These are phyloP conservation scores for Cynara cardunculus DNA, from an alignment of 129 eudicot species.

Conservation along the genomic window DNA sequence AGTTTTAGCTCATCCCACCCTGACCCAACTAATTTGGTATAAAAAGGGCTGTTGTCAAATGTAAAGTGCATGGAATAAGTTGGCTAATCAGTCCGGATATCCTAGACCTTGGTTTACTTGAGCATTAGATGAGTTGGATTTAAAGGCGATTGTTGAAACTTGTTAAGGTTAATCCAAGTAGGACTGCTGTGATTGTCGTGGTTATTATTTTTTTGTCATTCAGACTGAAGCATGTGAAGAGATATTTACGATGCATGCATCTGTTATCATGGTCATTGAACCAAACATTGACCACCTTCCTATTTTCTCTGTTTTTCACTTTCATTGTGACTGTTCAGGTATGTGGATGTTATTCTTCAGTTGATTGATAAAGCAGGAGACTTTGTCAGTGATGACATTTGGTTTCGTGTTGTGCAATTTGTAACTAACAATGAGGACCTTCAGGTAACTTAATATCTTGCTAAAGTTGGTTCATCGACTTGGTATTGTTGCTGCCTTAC, in stretches of 20 bases:
- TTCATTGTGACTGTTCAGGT: slow-evolving; percentile 50
- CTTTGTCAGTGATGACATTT: slow-evolving; percentile 92
- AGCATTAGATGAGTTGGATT: neutral
- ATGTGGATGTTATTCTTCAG: slow-evolving; percentile 97
- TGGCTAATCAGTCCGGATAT: neutral
- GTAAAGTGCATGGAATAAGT: neutral
- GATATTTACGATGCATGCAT: neutral
- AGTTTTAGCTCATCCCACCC: no score
- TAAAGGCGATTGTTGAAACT: neutral
- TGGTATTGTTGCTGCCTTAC: neutral
- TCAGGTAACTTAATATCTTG: slow-evolving; percentile 40
- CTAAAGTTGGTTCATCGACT: slow-evolving; percentile 4
- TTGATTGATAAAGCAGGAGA: slow-evolving; percentile 93
- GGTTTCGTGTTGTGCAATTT: slow-evolving; percentile 93
- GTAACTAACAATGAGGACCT: slow-evolving; percentile 89
- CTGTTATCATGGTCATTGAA: neutral
- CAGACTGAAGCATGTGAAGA: neutral
- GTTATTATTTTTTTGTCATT: no score
- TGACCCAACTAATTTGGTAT: no score
- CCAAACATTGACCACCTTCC: neutral
- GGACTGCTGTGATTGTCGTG: neutral
- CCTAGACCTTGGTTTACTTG: neutral
- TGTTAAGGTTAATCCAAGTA: neutral
- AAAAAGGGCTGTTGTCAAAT: neutral
- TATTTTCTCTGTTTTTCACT: neutral